Percentiles rank a stretch among this genome's conserved stretches.
These are phyloP conservation scores for Helianthus tuberosus DNA, from an alignment of 129 eudicot species.

Conservation along the genomic window DNA sequence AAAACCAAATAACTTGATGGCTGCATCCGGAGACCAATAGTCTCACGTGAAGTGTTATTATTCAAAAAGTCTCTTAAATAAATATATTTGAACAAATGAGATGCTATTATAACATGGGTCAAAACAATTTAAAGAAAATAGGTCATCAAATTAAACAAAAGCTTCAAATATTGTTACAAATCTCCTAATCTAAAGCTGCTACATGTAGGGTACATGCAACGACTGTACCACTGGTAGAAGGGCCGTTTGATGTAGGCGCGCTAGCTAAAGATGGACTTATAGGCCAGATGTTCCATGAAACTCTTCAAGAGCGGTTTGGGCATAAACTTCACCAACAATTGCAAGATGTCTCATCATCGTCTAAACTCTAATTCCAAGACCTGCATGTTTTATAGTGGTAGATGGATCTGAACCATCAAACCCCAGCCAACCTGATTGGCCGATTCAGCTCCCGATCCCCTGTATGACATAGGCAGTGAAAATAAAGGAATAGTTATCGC, in stretches of 20 bases:
- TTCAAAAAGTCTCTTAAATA: too few species aligned
- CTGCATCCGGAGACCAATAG: too few species aligned
- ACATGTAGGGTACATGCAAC: too few species aligned
- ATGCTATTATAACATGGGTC: too few species aligned
- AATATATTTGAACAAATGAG: too few species aligned
- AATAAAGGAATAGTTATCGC: too few species aligned
- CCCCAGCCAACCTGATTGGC: constrained; percentile 59
- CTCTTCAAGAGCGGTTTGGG: constrained; percentile 87
- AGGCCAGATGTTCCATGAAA: constrained; percentile 52
- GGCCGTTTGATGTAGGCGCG: constrained; percentile 49
- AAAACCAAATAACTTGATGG: too few species aligned
- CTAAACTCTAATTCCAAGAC: constrained; percentile 72
- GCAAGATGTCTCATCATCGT: constrained; percentile 99
- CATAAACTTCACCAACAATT: constrained; percentile 95
- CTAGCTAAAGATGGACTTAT: constrained; percentile 50
- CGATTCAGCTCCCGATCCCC: constrained; percentile 66
- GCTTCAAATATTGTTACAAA: too few species aligned
- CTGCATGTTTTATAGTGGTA: constrained; percentile 56
- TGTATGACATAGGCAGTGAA: constrained; percentile 26
- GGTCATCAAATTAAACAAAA: too few species aligned
- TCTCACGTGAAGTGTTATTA: too few species aligned
- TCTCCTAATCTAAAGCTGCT: too few species aligned
- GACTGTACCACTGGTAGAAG: constrained; percentile 44
- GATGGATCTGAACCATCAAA: constrained; percentile 90
- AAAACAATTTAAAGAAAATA: too few species aligned